Conservation (phyloP, 1,284 basidiomycete genomes). For the Boletus sp. region DNA sequence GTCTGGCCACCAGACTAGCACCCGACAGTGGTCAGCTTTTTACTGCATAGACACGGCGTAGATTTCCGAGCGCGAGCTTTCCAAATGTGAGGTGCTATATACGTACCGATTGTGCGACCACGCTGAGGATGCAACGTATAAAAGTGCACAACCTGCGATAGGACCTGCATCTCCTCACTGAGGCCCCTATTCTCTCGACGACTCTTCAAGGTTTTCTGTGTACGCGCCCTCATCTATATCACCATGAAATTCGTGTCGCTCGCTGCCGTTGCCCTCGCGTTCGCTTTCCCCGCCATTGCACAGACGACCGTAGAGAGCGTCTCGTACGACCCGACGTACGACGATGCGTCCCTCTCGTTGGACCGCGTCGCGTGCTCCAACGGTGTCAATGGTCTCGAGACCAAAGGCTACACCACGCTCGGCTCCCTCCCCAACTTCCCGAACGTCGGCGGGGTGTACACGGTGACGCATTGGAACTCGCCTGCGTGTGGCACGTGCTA, state of each 20-base stretch:
- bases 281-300: constrained; percentile 19
- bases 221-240: not conserved
- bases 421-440: constrained; percentile 47
- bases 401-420: constrained; percentile 44
- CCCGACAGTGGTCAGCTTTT: no score
- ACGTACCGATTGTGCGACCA: not conserved
- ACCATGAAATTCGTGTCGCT: constrained; percentile 26
- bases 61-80: not conserved
- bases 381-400: constrained; percentile 39
- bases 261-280: constrained; percentile 9
- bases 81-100: not conserved
- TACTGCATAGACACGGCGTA: no score
- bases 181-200: not conserved
- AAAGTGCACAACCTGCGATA: constrained; percentile 3
- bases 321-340: constrained; percentile 38
- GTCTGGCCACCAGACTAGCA: no score
- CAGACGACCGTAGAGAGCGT: constrained; percentile 11
- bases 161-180: not conserved
- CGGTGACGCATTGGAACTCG: constrained; percentile 33
- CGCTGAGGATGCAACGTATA: constrained; percentile 11
- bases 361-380: constrained; percentile 46
- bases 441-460: constrained; percentile 45
- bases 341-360: constrained; percentile 34
- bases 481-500: constrained; percentile 34
- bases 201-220: not conserved